Base-by-base conservation (phyloP, 1,284 basidiomycete genomes). In the Fomitopsis palustris region DNA sequence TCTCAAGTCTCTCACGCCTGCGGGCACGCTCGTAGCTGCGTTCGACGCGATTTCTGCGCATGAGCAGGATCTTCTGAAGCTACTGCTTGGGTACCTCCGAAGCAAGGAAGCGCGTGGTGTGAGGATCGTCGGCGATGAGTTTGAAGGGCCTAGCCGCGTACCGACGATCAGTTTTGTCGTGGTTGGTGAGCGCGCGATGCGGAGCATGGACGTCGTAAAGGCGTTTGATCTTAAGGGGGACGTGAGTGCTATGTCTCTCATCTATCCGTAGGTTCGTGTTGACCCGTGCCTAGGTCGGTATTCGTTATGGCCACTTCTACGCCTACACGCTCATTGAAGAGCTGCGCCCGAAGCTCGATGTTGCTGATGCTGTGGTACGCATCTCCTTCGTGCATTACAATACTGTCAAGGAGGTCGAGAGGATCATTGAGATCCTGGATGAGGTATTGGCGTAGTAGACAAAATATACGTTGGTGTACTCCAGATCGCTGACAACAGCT, bases 351-450 rank as follows among this genome's bases (percentile, higher is more conserved):
- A 83, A 80, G 62, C 61, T 88, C 43, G 83, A 87, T 63, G 67
- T 77, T 2, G 76, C 80, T 1, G 89, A 92, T 64, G 89, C 85
- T 0, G 84, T 90, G 2, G 85, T 92, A 35, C 81, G 90, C 9
- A 83, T 92, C 60, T 90, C 88, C 3, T 72, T 93, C n/a, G 88
- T 92, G 19, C 90, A 93, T 65, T 92, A 92, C 69, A 92, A 92
- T 69, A 90, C 90, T 0, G 75, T 85, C 1, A 79, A 84, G 52
- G 90, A 92, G 67, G 88, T 90, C 0, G 70, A 81, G 56, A 74
- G 64, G 65, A 83, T 90, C 65, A 78, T 88, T 52, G 70, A 70
- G 0, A 72, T 85, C 39, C 69, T 90, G 61, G 79, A 82, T 61
- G 81, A 81, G 61, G 74, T 77, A 10, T 64, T 79, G 21, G 71